Evolutionary conservation across 1,284 basidiomycete species (phyloP), one percentile per base, ranked within the genome.

Genomic region (Paramarasmius palmivorus): DNA sequence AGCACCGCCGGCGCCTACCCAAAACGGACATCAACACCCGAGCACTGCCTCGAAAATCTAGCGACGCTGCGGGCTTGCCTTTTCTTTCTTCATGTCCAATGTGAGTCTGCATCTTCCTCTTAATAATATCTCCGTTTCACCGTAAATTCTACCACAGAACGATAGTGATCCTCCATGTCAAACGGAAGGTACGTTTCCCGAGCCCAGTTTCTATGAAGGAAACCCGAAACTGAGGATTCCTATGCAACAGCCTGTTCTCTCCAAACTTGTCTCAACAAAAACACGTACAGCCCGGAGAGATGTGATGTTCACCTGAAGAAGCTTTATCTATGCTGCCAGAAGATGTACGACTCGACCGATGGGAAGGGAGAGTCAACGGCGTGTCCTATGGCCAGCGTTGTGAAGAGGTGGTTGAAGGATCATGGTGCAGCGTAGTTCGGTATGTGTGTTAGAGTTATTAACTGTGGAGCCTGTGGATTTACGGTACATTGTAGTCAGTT

Each of bases 381-480:
- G 25, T 46, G 44, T 29, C 44, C 44, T 10, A 32, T 46, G 25
- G 25, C 44, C 25, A 29, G 32, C 15, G 44, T 46, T 12, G 44
- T 46, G 44, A 46, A 46, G 29, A 22, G 44, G 4, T 46, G 44
- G 44, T n/a, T 46, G 4, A 46, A 46, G 25, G 44, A 46, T 17
- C 44, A 46, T 46, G n/a, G n/a, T n/a, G n/a, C n/a, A n/a, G n/a
- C n/a, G n/a, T n/a, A n/a, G n/a, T n/a, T n/a, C n/a, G n/a, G n/a
- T n/a, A n/a, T n/a, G n/a, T n/a, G n/a, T n/a, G n/a, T n/a, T n/a
- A n/a, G n/a, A n/a, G n/a, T n/a, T n/a, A n/a, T n/a, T n/a, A n/a
- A n/a, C n/a, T n/a, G n/a, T n/a, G n/a, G n/a, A n/a, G n/a, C n/a
- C n/a, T n/a, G n/a, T n/a, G n/a, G n/a, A n/a, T n/a, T n/a, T n/a